Evolutionary conservation across 2,329 filamentous ascomycete genomes (phyloP).

Genomic region (Cladosporium colombiae): DNA sequence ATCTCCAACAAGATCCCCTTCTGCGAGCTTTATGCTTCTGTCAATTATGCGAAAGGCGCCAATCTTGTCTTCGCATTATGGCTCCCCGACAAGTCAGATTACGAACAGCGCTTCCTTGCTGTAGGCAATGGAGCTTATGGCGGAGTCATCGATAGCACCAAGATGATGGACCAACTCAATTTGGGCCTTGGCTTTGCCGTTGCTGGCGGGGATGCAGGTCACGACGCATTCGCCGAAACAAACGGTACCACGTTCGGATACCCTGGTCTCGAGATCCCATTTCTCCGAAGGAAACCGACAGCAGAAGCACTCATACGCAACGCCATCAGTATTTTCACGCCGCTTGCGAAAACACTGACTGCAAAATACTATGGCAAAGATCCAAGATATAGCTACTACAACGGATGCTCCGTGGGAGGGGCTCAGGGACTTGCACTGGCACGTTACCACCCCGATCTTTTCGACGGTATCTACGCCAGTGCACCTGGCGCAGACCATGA

Average conservation of each 20-base stretch:
- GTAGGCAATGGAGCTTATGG: constrained; percentile 35
- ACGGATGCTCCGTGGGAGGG: not conserved
- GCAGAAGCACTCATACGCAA: not conserved
- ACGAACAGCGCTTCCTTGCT: constrained; percentile 31
- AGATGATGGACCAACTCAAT: constrained; percentile 30
- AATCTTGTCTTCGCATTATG: constrained; percentile 29
- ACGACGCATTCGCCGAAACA: constrained; percentile 28
- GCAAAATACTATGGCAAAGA: not conserved
- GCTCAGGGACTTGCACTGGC: not conserved
- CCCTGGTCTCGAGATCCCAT: not conserved
- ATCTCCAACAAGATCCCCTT: not conserved
- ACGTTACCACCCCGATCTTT: not conserved
- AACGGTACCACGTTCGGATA: not conserved
- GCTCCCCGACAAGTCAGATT: constrained; percentile 27
- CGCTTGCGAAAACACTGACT: not conserved
- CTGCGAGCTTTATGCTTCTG: constrained; percentile 28
- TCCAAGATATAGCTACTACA: not conserved
- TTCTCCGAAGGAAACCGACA: not conserved
- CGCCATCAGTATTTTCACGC: constrained; percentile 3
- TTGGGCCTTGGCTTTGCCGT: constrained; percentile 29
- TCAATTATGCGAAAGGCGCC: constrained; percentile 28
- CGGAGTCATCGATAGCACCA: constrained; percentile 26
- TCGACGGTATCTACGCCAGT: not conserved
- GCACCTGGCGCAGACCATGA: not conserved
- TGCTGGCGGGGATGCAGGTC: constrained; percentile 31